Base-by-base conservation (phyloP, 108 stramenopile species). In the Aurantiochytrium sp. region DNA sequence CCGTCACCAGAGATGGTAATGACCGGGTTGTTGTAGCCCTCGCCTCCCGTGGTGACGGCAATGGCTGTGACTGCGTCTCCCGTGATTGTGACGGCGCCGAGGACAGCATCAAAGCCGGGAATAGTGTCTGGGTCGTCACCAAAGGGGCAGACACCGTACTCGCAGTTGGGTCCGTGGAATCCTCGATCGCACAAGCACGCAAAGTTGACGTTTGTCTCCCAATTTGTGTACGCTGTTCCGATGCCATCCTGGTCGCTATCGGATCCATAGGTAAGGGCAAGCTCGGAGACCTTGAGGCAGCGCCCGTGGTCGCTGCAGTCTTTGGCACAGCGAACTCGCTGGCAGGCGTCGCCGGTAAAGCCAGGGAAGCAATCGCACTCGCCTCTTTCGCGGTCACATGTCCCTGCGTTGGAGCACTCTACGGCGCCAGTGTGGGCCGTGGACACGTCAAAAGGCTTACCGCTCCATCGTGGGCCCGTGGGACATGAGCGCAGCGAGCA, bases 381-480 rank as follows among this genome's bases (percentile, higher is more conserved):
- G 29, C 96, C 96, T 3, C 91, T 90, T 5, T 72, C 44, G 4
- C 94, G 69, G 87, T 96, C 71, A 72, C 96, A 96, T 16, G 60
- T 87, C 3, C 96, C 96, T 83, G 93, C 94, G 90, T 93, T 94
- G 42, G 94, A 95, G 88, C 96, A 96, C 87, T 95, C 95, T 14
- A 47, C 69, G 45, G 83, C 72, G 16, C 72, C 59, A 49, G 57
- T n/a, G 69, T 96, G 96, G 19, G 95, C 96, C 3, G 60, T 90
- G 83, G 89, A 91, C 4, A 64, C 72, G 8, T 59, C 55, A 0
- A 90, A 60, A 5, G 95, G 94, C 47, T 89, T 69, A 5, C 90
- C 93, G 58, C 89, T 93, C 95, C 95, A 95, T 14, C 88, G 88
- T 59, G 88, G 89, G 28, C 93, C 95, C 5, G 83, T 45, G 16